A percentile compares a stretch with the other conserved stretches of the same genome.
Evolutionary conservation across 2,329 filamentous ascomycete species (phyloP).

Genomic region (Claviceps arundinis): DNA sequence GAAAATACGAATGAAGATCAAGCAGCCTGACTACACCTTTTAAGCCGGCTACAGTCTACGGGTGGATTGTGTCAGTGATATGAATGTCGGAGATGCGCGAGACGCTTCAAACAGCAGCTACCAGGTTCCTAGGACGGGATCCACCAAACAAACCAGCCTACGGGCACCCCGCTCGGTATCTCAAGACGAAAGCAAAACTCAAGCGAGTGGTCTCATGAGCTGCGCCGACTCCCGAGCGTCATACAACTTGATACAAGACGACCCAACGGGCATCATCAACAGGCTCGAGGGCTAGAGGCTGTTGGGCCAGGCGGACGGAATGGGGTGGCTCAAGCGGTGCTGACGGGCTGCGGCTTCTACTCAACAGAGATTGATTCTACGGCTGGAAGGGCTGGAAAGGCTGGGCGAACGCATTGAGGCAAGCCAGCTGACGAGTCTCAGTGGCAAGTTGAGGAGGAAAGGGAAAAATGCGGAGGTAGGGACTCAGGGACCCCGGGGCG

Average conservation of each 20-base stretch:
- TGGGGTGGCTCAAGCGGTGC: too few species aligned
- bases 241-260: conserved; percentile 3
- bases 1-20: not conserved
- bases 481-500: not conserved
- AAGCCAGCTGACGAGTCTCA: too few species aligned
- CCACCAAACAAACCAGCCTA: not conserved
- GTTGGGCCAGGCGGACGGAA: too few species aligned
- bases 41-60: not conserved
- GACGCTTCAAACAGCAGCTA: not conserved
- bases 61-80: not conserved
- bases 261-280: not conserved
- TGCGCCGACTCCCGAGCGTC: not conserved
- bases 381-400: too few species aligned
- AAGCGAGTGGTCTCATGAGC: not conserved
- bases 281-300: too few species aligned
- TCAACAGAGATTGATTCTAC: too few species aligned
- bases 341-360: too few species aligned
- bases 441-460: not conserved
- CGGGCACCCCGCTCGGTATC: too few species aligned
- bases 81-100: not conserved
- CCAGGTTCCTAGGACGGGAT: not conserved
- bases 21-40: not conserved
- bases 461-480: not conserved
- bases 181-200: not conserved
- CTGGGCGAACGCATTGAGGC: too few species aligned